Percentiles rank a stretch among this genome's conserved stretches.
Evolutionary conservation across 176 grass and related monocot genomes (phyloP).

Genomic region (maize (Zea mays)): DNA sequence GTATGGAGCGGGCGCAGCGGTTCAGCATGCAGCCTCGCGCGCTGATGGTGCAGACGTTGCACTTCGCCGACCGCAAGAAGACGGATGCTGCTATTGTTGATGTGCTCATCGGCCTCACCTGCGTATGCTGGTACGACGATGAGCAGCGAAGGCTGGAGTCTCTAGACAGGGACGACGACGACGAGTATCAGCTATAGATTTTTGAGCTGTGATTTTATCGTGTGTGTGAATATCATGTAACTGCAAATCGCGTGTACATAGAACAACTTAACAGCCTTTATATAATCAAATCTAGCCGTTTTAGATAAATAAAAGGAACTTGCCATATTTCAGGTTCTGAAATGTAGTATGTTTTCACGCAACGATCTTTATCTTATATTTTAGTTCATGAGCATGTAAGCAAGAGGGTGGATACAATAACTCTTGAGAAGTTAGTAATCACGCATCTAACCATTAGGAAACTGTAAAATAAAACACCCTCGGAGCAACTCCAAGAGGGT

Average conservation of each 20-base stretch:
- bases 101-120: constrained; percentile 71
- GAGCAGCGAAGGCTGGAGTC: constrained; percentile 29
- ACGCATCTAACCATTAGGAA: too few species aligned
- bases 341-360: too few species aligned
- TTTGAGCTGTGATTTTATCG: background rate
- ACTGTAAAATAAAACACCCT: too few species aligned
- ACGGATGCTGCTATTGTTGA: constrained; percentile 66
- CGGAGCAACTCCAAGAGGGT: too few species aligned
- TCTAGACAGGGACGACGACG: background rate
- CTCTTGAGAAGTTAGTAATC: too few species aligned
- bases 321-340: too few species aligned
- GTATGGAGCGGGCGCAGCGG: constrained; percentile 69
- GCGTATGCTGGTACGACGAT: constrained; percentile 71
- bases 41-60: constrained; percentile 74
- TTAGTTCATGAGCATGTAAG: too few species aligned
- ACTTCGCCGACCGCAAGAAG: constrained; percentile 75
- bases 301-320: too few species aligned
- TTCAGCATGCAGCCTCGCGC: constrained; percentile 58
- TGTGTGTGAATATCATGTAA: background rate
- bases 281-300: too few species aligned
- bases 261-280: too few species aligned
- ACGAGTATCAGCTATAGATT: background rate
- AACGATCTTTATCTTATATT: too few species aligned
- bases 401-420: too few species aligned
- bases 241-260: background rate